Base-by-base conservation (phyloP, 2,329 filamentous ascomycete genomes). In the Penicillium paneum region DNA sequence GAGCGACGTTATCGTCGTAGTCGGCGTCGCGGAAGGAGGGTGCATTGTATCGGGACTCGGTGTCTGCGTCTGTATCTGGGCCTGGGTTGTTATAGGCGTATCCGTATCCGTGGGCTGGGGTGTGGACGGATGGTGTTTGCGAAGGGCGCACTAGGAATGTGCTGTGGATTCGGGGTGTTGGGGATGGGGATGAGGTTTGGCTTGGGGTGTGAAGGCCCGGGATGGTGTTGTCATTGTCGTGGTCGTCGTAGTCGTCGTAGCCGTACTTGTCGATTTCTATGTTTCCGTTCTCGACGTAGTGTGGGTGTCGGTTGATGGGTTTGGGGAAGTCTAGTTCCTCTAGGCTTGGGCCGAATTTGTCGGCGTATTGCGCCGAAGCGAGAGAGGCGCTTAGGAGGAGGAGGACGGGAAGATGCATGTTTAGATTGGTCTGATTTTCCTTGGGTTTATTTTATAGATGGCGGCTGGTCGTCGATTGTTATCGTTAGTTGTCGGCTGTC, bases 331-430 rank as follows among this genome's bases (percentile, higher is more conserved):
- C 39, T 0, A 38, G 21, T 29, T 17, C 32, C 13, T 28, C 46
- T 12, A 6, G 45, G 19, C 34, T 10, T 54, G 57, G 40, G 38
- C 39, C 31, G 38, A 39, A 49, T 28, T 43, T 32, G 21, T 24
- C 15, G 35, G 19, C 24, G 31, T 21, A 26, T n/a, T 45, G 46
- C 2, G 43, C 51, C 3, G 51, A 54, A 13, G 57, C 61, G 12
- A 67, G 47, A 13, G 59, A 47, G 38, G 58, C 55, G 49, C 58
- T 44, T 28, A 65, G 36, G 42, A 63, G 42, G 19, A 61, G 21
- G 10, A 61, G 19, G 17, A 55, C 35, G 19, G 58, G 43, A 43
- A 66, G 24, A 15, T 58, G 56, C 64, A 67, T 67, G 13, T 39
- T 57, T 39, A 8, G 15, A 29, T 42, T 36, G 26, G 7, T 1